Evolutionary conservation across 306 rosid species (phyloP), one percentile per base, ranked within the genome.

Genomic region (Vicia faba): DNA sequence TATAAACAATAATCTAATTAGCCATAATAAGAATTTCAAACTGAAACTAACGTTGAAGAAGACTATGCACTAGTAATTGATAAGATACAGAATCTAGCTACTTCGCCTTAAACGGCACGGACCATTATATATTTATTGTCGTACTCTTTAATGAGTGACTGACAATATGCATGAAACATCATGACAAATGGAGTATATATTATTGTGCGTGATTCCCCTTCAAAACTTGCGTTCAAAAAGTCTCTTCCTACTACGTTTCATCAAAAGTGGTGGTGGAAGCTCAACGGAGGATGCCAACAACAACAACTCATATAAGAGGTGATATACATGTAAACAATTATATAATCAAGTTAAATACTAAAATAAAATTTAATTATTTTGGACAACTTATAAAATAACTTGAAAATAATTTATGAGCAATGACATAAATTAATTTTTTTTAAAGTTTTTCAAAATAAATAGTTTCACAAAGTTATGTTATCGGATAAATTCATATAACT

Each of bases 41-140:
- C 0, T 9, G 29, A 50, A 50, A 50, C 26, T 49, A 16, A 49
- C 12, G 55, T 49, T 8, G 55, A 48, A 11, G 1, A 20, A 51
- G 58, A 23, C 8, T 20, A 1, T 51, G 14, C 13, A 5, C 13
- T 3, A 36, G 57, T 55, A 16, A 8, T 15, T 15, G 19, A 49
- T 18, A 23, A 64, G 49, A 41, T 20, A 40, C 14, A 33, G 71
- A 68, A 63, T 15, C 26, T 11, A 54, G 61, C 50, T 48, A 26
- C 25, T 5, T 57, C 38, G 20, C 8, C 89, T 76, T 82, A 25
- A 40, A 80, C 89, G 87, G 88, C 87, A 87, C 86, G 93, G 73
- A 78, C 26, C 28, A 9, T 39, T 9, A 41, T 16, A 58, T 46
- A 48, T 46, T 35, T 18, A 62, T 38, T 14, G 48, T 83, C 46